These are phyloP conservation scores for Drechslera avenae DNA, from an alignment of 2,329 filamentous ascomycete species.

Conservation along the genomic window DNA sequence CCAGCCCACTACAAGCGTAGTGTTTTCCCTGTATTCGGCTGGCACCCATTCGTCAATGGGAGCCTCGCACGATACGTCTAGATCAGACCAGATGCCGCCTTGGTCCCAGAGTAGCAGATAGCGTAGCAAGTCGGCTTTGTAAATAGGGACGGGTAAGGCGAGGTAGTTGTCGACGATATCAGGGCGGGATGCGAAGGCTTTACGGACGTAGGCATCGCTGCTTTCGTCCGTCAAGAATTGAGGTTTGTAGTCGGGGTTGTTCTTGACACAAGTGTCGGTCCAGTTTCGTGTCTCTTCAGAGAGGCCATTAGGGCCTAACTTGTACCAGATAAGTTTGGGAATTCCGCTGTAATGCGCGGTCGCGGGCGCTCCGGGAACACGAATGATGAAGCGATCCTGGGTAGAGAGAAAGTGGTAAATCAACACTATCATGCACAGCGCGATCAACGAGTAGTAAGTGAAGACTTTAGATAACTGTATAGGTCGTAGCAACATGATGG, in stretches of 20 bases:
- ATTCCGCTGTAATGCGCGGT: conserved; percentile 17
- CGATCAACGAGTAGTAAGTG: conserved; percentile 3
- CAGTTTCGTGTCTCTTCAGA: conserved; percentile 35
- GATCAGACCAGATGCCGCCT: conserved; percentile 52
- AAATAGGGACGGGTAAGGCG: conserved; percentile 45
- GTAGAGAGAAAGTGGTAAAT: conserved; percentile 7
- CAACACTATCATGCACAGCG: conserved; percentile 3
- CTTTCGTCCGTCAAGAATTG: conserved; percentile 41
- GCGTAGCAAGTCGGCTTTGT: conserved; percentile 52
- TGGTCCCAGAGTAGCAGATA: conserved; percentile 50
- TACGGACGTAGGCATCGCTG: conserved; percentile 41
- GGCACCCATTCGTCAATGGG: conserved; percentile 49
- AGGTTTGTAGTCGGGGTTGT: conserved; percentile 37
- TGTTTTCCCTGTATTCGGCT: conserved; percentile 30
- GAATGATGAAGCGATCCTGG: not conserved
- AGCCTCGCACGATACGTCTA: conserved; percentile 47
- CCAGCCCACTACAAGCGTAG: conserved; percentile 47
- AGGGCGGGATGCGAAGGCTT: conserved; percentile 39
- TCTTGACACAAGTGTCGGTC: conserved; percentile 40
- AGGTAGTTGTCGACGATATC: conserved; percentile 48
- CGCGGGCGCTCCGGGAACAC: not conserved
- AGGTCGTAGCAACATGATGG: conserved; percentile 1
- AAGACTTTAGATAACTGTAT: not conserved
- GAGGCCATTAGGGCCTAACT: conserved; percentile 47
- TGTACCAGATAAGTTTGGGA: conserved; percentile 49